Conservation (phyloP, 805 yeast species). For the Ogataea pignaliae region DNA sequence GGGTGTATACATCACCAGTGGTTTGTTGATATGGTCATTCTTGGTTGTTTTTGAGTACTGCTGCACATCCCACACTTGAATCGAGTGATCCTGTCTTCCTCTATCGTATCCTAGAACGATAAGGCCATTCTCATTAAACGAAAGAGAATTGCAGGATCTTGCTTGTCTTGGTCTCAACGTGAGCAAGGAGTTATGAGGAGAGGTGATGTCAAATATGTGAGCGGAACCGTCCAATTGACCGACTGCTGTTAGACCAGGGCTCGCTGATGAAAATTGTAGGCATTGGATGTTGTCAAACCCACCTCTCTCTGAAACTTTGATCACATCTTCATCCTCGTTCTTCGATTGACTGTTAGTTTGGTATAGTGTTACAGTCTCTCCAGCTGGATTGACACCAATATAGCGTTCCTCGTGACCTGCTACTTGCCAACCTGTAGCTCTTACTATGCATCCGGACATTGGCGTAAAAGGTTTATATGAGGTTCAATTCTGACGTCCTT, state of each 20-base stretch:
- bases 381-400: slow-evolving; percentile 68
- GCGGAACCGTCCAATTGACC: slow-evolving; percentile 73
- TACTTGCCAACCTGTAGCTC: slow-evolving; percentile 58
- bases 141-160: slow-evolving; percentile 70
- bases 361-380: slow-evolving; percentile 73
- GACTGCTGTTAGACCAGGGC: slow-evolving; percentile 60
- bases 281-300: slow-evolving; percentile 71
- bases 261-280: slow-evolving; percentile 52
- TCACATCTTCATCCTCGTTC: slow-evolving; percentile 46
- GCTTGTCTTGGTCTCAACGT: slow-evolving; percentile 57
- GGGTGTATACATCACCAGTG: slow-evolving; percentile 54
- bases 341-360: slow-evolving; percentile 40
- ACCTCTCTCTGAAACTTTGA: slow-evolving; percentile 46
- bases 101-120: slow-evolving; percentile 79
- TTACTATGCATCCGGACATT: slow-evolving; percentile 58
- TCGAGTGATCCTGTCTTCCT: slow-evolving; percentile 67
- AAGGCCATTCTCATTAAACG: slow-evolving; percentile 61
- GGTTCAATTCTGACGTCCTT: no score
- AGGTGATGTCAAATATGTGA: slow-evolving; percentile 54
- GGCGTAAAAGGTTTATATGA: neutral
- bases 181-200: slow-evolving; percentile 30
- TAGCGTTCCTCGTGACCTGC: slow-evolving; percentile 48
- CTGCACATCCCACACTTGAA: slow-evolving; percentile 76
- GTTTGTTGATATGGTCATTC: slow-evolving; percentile 48
- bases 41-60: slow-evolving; percentile 46